Conservation (phyloP, 1,284 basidiomycete genomes). For the Thecaphora frezii region DNA sequence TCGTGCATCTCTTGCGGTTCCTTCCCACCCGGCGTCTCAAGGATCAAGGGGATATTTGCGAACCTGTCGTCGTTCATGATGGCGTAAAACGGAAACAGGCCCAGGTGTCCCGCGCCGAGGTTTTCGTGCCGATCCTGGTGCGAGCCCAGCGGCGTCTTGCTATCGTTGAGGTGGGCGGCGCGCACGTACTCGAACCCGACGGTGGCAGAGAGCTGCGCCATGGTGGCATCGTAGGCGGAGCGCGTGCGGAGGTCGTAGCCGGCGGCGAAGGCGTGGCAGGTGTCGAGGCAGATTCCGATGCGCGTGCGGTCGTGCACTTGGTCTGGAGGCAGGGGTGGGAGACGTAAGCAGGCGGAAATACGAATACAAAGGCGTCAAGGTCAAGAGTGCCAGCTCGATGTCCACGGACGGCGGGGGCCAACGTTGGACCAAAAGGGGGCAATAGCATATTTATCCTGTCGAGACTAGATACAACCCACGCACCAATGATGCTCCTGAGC, state of each 20-base stretch:
- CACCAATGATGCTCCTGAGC: constrained; percentile 69
- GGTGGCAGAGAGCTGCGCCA: constrained; percentile 68
- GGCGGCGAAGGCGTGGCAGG: constrained; percentile 82
- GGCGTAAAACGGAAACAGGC: constrained; percentile 68
- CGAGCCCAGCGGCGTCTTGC: constrained; percentile 68
- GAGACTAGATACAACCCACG: background rate
- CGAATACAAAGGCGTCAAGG: too few species aligned
- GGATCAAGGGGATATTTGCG: constrained; percentile 73
- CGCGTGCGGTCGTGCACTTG: constrained; percentile 72
- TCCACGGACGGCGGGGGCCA: too few species aligned
- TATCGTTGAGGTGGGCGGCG: constrained; percentile 79
- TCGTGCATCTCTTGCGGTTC: constrained; percentile 61
- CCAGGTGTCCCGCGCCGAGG: constrained; percentile 75
- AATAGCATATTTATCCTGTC: background rate
- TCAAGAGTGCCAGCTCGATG: too few species aligned
- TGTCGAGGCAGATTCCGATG: constrained; percentile 82
- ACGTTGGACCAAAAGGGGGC: background rate
- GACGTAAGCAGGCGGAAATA: background rate
- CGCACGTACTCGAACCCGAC: constrained; percentile 74
- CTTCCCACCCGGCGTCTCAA: constrained; percentile 76
- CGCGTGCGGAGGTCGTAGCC: constrained; percentile 76
- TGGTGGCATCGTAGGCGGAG: constrained; percentile 57
- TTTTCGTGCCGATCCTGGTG: constrained; percentile 81
- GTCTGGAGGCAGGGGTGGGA: background rate
- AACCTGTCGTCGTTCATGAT: constrained; percentile 72